Evolutionary conservation across 768 basidiomycete species (phyloP).

Genomic region (Tricholoma saponaceum): DNA sequence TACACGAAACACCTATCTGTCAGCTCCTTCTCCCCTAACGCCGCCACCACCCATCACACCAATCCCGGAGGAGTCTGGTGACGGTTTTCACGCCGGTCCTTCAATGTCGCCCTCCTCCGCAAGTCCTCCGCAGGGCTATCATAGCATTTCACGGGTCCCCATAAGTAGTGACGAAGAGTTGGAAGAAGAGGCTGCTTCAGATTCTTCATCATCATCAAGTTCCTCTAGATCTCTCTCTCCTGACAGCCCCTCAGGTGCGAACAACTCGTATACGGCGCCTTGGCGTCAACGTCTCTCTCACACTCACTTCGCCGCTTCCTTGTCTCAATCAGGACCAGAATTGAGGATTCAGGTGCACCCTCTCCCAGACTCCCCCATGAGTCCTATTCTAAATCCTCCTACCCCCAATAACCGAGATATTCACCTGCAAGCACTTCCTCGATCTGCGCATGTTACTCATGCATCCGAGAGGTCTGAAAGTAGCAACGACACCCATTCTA

Average conservation of each 20-base stretch:
- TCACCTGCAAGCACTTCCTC: constrained; percentile 63
- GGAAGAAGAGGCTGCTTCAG: constrained; percentile 19
- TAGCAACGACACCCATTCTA: constrained; percentile 15
- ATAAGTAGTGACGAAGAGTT: constrained; percentile 17
- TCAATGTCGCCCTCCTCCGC: constrained; percentile 32
- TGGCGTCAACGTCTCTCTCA: constrained; percentile 61
- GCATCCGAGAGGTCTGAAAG: constrained; percentile 31
- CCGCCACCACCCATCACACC: constrained; percentile 74
- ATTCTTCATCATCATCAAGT: constrained; percentile 36
- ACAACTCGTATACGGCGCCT: constrained; percentile 74
- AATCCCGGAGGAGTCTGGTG: constrained; percentile 61
- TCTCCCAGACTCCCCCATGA: constrained; percentile 75
- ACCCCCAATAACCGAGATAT: constrained; percentile 85
- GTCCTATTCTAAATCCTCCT: constrained; percentile 71
- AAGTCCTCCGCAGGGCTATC: constrained; percentile 23
- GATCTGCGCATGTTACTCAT: constrained; percentile 25
- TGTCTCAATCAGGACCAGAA: constrained; percentile 64
- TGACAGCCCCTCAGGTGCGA: constrained; percentile 69
- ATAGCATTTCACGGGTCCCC: constrained; percentile 21
- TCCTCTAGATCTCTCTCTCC: constrained; percentile 61
- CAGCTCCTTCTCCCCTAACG: constrained; percentile 37
- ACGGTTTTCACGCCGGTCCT: constrained; percentile 40
- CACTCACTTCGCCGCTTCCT: constrained; percentile 60
- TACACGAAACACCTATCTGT: constrained; percentile 48
- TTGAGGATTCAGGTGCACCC: constrained; percentile 68